Percentiles rank a stretch among this genome's conserved stretches.
Evolutionary conservation across 768 basidiomycete species (phyloP).

Genomic region (Calocera viscosa): DNA sequence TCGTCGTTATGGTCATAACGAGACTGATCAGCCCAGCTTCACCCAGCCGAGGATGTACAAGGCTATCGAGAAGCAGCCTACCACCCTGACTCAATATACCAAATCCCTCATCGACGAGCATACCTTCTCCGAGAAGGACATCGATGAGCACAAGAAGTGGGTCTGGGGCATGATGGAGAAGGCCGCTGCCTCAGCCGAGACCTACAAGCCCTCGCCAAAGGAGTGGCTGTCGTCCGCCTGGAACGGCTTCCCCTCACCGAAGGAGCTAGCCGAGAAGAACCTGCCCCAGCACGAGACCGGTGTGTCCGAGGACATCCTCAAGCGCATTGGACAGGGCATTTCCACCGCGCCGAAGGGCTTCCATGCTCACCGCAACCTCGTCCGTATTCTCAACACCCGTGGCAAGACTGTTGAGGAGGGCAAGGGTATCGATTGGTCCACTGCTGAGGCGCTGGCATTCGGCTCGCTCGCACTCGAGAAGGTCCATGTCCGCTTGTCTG

Average conservation of each 20-base stretch:
- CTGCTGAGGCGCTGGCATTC: constrained; percentile 93
- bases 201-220: constrained; percentile 86
- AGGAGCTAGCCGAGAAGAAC: constrained; percentile 82
- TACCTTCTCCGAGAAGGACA: constrained; percentile 90
- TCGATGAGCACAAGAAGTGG: constrained; percentile 98
- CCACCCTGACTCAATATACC: constrained; percentile 81
- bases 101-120: constrained; percentile 81
- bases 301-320: constrained; percentile 56
- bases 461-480: constrained; percentile 87
- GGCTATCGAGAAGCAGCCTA: constrained; percentile 87
- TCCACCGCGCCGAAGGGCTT: constrained; percentile 78
- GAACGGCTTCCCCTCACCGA: constrained; percentile 97
- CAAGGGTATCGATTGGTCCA: constrained; percentile 90
- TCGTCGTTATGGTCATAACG: constrained; percentile 98
- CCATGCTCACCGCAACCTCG: constrained; percentile 81
- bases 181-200: constrained; percentile 84
- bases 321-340: constrained; percentile 75
- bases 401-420: constrained; percentile 90
- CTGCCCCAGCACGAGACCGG: constrained; percentile 88
- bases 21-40: constrained; percentile 97
- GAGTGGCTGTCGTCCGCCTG: constrained; percentile 98
- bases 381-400: constrained; percentile 74
- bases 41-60: constrained; percentile 99
- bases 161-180: constrained; percentile 99
- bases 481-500: constrained; percentile 86